Evolutionary conservation across 768 basidiomycete genomes (phyloP), one percentile per base, ranked within the genome.

Genomic region (Wakefieldia striispora): DNA sequence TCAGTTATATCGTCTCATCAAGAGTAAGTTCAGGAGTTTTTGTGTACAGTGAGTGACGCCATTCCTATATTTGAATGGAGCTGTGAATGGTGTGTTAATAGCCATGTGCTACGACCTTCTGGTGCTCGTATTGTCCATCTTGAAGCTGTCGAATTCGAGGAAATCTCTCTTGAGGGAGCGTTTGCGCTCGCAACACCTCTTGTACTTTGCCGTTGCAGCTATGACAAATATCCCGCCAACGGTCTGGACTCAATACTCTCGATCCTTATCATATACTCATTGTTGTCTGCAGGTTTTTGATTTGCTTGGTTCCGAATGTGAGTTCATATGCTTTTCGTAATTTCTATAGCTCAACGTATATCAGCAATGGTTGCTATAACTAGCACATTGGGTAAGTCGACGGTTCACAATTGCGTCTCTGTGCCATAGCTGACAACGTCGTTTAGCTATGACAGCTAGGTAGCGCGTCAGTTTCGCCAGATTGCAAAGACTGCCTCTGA

Each of bases 81-180:
- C n/a, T n/a, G n/a, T n/a, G n/a, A n/a, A n/a, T 17, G 5, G 12
- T 40, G 49, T 23, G 5, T 24, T 3, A 14, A n/a, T 52, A 66
- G 64, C 64, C n/a, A 29, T 53, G 38, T 45, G 43, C 20, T 66
- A 54, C 13, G 55, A 68, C 27, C 43, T 57, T n/a, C 3, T 61
- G 2, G 45, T 66, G 14, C 35, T 66, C 16, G n/a, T 56, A 4
- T 23, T 68, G 14, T 53, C 54, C 10, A 19, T 57, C 6, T 40
- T 50, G 6, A 57, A 53, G 7, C 53, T 66, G 4, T 64, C 52
- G 3, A 45, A 41, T 6, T 58, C 59, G 6, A 56, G 16, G 14
- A 33, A 47, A 31, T 64, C 57, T 1, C 43, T 54, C 14, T 36
- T 68, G 20, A 39, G 1, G n/a, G 57, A 53, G 13, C 56, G 42